These are phyloP conservation scores for Zymoseptoria crescenta DNA, from an alignment of 2,329 filamentous ascomycete species.

Conservation along the genomic window DNA sequence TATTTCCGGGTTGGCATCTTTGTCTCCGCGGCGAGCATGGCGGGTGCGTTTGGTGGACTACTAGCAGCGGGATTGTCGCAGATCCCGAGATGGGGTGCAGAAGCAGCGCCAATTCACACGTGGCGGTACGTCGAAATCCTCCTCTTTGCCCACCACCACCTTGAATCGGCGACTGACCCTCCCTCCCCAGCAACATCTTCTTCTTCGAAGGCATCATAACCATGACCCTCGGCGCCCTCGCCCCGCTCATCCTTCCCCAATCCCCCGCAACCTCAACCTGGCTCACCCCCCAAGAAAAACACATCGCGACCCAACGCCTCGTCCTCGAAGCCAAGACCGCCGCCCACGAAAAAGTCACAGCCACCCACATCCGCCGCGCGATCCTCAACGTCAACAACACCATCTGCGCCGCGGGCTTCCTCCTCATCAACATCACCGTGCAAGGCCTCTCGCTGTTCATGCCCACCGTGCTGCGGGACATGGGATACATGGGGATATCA, in stretches of 20 bases:
- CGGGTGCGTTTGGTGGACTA: conserved; percentile 26
- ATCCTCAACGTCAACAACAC: conserved; percentile 52
- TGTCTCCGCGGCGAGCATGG: conserved; percentile 30
- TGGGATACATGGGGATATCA: conserved; percentile 53
- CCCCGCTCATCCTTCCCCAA: conserved; percentile 47
- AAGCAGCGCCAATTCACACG: conserved; percentile 37
- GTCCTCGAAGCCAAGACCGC: conserved; percentile 42
- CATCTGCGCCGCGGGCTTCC: conserved; percentile 51
- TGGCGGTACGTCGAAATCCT: conserved; percentile 36
- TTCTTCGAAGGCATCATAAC: conserved; percentile 56
- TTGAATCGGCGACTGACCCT: no score
- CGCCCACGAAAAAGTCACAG: conserved; percentile 41
- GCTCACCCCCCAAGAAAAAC: conserved; percentile 46
- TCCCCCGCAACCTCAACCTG: conserved; percentile 43
- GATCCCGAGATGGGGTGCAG: conserved; percentile 47
- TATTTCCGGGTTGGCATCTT: conserved; percentile 21
- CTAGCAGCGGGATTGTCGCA: conserved; percentile 33
- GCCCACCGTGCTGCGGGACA: conserved; percentile 51
- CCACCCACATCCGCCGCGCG: conserved; percentile 45
- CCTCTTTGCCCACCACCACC: no score
- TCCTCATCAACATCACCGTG: conserved; percentile 54
- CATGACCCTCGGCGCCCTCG: conserved; percentile 37
- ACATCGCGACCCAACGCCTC: conserved; percentile 48
- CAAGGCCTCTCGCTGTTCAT: conserved; percentile 37
- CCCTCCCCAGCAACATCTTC: conserved; percentile 44